Evolutionary conservation across 768 basidiomycete species (phyloP), one percentile per base, ranked within the genome.

Genomic region (Melanogaster broomeanus): DNA sequence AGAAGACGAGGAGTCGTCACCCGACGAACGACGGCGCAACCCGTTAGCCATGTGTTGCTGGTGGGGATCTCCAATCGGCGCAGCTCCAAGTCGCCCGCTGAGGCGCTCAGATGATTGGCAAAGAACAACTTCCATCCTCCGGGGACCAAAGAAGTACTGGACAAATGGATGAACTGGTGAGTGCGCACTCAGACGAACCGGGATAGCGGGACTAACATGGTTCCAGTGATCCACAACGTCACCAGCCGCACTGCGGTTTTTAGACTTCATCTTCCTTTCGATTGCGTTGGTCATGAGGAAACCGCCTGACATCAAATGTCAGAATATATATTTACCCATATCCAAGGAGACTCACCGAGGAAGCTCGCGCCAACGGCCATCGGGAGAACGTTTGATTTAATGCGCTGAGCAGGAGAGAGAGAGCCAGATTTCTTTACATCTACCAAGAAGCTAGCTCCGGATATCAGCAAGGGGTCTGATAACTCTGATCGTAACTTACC

Each of bases 161-260:
- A 16, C 16, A 41, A 31, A 10, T 24, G 12, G 8, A 37, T n/a
- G 12, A 18, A 4, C 18, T 2, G 19, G 24, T 41, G 16, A 41
- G 34, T 21, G 28, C 4, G 22, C 21, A 22, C 18, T 30, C 15
- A 12, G 16, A 28, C 13, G 15, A 41, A 3, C 31, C 12, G 19
- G 16, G 31, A 30, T 15, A 21, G 39, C 30, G 5, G n/a, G n/a
- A 62, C 64, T 4, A 19, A 81, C 81, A 35, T 77, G 71, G 51
- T 82, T 82, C 81, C 81, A 82, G 47, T 67, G 63, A 45, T 77
- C 75, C 15, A 82, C 61, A 1, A 77, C 47, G 18, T 78, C 67
- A 10, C 68, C 70, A 12, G 75, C 77, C 2, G 74, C 69, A 2
- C 57, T 59, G 0, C 63, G 58, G 57, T 76, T 80, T 69, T 62